phyloP scores from a whole-genome alignment of 306 rosid genomes.

The Crataegus laevigata region DNA sequence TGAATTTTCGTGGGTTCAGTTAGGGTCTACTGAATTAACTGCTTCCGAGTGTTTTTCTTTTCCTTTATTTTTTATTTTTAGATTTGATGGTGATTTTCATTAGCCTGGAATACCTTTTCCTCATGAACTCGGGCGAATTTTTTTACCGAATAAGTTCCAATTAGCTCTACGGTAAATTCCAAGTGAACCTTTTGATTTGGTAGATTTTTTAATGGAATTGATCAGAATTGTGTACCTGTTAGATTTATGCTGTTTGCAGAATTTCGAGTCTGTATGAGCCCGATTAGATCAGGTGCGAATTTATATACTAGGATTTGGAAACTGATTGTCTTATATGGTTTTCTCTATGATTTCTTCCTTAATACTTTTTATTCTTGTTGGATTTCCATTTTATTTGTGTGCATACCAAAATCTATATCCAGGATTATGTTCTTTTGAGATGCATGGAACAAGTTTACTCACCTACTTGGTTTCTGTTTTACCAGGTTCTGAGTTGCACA shows the following conservation, averaged over 20 bases:
- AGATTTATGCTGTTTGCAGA: not conserved
- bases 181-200: not conserved
- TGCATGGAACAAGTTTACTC: not conserved
- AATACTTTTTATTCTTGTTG: not conserved
- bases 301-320: not conserved
- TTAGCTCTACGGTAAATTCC: not conserved
- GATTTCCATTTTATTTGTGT: not conserved
- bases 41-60: not conserved
- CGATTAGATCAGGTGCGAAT: not conserved
- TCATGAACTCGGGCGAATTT: not conserved
- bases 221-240: not conserved
- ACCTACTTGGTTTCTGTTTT: slow-evolving; percentile 1
- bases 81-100: not conserved
- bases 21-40: not conserved
- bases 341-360: not conserved
- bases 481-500: slow-evolving; percentile 50
- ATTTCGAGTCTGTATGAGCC: not conserved
- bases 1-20: not conserved
- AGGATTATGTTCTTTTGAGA: not conserved
- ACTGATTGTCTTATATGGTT: not conserved
- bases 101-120: not conserved
- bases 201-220: not conserved
- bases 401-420: not conserved
- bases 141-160: not conserved
- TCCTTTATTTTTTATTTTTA: not conserved